Evolutionary conservation across 805 yeast genomes (phyloP).

Genomic region (Zygosaccharomyces rouxii): DNA sequence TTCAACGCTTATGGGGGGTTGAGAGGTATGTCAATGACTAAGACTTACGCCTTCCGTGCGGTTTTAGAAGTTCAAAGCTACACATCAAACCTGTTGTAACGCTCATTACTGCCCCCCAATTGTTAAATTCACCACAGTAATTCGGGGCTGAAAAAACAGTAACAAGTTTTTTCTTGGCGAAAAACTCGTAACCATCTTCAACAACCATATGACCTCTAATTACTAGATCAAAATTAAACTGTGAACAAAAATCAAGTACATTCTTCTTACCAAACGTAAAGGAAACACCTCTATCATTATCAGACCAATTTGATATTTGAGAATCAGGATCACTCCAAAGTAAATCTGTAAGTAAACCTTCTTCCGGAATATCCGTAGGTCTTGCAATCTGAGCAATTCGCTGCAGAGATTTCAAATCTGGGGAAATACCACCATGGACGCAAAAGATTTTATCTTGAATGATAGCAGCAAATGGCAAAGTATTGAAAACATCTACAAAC

Average conservation of each 20-base stretch:
- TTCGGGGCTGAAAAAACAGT: conserved; percentile 81
- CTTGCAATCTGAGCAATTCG: conserved; percentile 65
- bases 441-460: conserved; percentile 93
- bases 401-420: conserved; percentile 54
- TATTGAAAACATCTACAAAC: conserved; percentile 91
- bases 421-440: conserved; percentile 81
- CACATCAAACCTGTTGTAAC: conserved; percentile 65
- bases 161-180: conserved; percentile 65
- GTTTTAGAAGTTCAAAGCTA: conserved; percentile 66
- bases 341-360: conserved; percentile 70
- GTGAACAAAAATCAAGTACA: conserved; percentile 59
- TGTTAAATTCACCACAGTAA: conserved; percentile 76
- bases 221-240: conserved; percentile 67
- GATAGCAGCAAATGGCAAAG: conserved; percentile 90
- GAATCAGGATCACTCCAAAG: conserved; percentile 81
- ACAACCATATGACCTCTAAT: conserved; percentile 88
- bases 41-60: conserved; percentile 29
- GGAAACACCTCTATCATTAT: conserved; percentile 78
- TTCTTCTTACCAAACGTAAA: conserved; percentile 69
- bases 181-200: conserved; percentile 83
- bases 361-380: conserved; percentile 82
- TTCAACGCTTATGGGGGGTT: not conserved
- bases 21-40: not conserved
- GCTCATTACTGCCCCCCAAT: conserved; percentile 77
- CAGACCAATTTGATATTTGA: conserved; percentile 56